Percentiles rank a stretch among this genome's conserved stretches.
These are phyloP conservation scores for Ustilago shanxiensis DNA, from an alignment of 1,284 basidiomycete genomes.

Conservation along the genomic window DNA sequence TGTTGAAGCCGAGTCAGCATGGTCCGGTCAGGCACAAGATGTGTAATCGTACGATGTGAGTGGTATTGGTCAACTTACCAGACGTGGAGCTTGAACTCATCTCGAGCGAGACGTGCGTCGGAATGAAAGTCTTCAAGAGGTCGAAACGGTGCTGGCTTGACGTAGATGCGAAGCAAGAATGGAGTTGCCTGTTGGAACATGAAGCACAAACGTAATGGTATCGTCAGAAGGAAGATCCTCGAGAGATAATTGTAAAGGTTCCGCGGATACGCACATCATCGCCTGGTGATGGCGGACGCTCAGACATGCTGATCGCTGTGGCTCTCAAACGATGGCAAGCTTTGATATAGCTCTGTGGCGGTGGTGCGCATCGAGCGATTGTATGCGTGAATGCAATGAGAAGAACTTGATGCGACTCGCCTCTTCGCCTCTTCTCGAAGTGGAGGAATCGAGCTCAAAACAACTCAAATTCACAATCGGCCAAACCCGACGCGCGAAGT, in stretches of 20 bases:
- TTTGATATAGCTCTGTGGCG: neutral
- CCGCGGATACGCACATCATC: constrained; percentile 37
- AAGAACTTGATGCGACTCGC: neutral
- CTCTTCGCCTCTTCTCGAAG: constrained; percentile 5
- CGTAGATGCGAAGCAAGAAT: constrained; percentile 36
- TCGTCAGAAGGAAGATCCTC: neutral
- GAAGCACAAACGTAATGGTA: neutral
- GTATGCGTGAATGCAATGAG: neutral
- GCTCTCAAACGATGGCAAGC: too few relatives aligned
- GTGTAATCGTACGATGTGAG: too few relatives aligned
- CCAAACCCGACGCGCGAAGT: constrained; percentile 6
- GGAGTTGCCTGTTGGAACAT: constrained; percentile 38
- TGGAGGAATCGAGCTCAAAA: constrained; percentile 11
- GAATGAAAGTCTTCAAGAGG: constrained; percentile 48
- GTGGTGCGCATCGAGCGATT: neutral
- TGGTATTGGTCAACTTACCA: constrained; percentile 40
- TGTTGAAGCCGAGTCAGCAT: neutral
- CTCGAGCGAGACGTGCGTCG: constrained; percentile 11
- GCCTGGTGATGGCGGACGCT: constrained; percentile 40
- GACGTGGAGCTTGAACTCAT: constrained; percentile 55
- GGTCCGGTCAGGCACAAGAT: neutral
- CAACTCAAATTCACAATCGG: too few relatives aligned
- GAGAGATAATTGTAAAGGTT: neutral
- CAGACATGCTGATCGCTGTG: constrained; percentile 20
- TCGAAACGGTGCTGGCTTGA: constrained; percentile 46